A percentile compares a stretch with the other conserved stretches of the same genome.
phyloP scores from a whole-genome alignment of 192 early-diverging fungal genomes.

The Pilaira anomala region DNA sequence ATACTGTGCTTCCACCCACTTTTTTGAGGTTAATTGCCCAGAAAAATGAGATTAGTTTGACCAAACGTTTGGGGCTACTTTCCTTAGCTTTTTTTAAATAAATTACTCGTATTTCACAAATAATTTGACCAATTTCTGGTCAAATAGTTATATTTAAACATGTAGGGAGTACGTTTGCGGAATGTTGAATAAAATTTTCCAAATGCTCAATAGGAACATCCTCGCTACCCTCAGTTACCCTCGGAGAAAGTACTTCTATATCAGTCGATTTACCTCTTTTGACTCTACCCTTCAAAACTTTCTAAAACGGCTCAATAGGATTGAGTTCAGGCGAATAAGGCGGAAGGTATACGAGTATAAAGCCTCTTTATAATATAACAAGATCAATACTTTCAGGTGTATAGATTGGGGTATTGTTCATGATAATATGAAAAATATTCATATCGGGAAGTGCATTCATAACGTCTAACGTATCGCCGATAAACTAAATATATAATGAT shows the following conservation, averaged over 20 bases:
- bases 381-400: constrained; percentile 1
- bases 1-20: no score
- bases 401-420: constrained; percentile 4
- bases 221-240: neutral
- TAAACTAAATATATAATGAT: constrained; percentile 5
- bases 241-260: neutral
- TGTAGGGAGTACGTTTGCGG: no score
- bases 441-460: neutral
- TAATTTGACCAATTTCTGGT: neutral
- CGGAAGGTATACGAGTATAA: neutral
- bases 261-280: neutral
- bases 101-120: neutral
- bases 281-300: neutral
- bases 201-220: no score
- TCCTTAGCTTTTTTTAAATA: neutral
- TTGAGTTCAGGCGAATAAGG: neutral
- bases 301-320: no score
- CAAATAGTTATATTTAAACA: neutral
- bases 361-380: constrained; percentile 1
- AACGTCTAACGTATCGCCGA: constrained; percentile 1
- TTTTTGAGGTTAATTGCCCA: no score
- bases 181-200: no score
- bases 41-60: no score
- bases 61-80: neutral
- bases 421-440: constrained; percentile 6